phyloP scores from a whole-genome alignment of 108 stramenopile species.

The Pseudonitzschia pungens region DNA sequence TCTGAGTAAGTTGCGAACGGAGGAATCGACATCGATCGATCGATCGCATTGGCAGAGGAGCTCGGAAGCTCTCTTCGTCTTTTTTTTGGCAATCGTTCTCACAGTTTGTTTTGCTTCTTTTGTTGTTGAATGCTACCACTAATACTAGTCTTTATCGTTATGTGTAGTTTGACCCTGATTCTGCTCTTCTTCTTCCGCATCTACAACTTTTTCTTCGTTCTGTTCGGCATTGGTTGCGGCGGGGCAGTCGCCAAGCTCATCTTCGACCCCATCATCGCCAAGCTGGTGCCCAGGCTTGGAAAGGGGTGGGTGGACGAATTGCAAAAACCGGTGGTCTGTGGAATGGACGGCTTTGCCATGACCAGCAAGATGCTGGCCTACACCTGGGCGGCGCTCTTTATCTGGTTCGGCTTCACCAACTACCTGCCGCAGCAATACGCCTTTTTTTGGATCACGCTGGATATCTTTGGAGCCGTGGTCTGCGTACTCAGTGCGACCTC shows the following conservation, averaged over 20 bases:
- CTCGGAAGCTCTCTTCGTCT: no score
- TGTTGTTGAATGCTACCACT: slow-evolving; percentile 41
- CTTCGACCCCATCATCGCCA: slow-evolving; percentile 17
- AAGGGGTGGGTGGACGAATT: slow-evolving; percentile 20
- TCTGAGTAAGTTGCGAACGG: background rate
- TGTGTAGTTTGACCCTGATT: slow-evolving; percentile 62
- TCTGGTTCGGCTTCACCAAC: slow-evolving; percentile 37
- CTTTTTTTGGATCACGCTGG: slow-evolving; percentile 77
- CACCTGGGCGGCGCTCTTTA: slow-evolving; percentile 31
- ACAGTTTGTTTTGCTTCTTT: no score
- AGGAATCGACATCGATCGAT: background rate
- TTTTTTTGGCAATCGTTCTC: no score
- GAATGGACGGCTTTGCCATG: slow-evolving; percentile 27
- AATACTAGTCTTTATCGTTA: slow-evolving; percentile 55
- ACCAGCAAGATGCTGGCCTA: slow-evolving; percentile 22
- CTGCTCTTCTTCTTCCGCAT: slow-evolving; percentile 75
- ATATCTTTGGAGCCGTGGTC: slow-evolving; percentile 78
- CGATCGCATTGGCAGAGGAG: background rate
- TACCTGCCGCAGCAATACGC: slow-evolving; percentile 27
- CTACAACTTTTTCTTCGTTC: slow-evolving; percentile 55
- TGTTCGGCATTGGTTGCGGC: slow-evolving; percentile 74
- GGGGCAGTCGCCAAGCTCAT: slow-evolving; percentile 42
- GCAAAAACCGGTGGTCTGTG: slow-evolving; percentile 22
- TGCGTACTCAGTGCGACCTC: slow-evolving; percentile 71
- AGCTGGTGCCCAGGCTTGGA: slow-evolving; percentile 20